phyloP scores from a whole-genome alignment of 1,139 yeast genomes.

The Pichia kudriavzevii region DNA sequence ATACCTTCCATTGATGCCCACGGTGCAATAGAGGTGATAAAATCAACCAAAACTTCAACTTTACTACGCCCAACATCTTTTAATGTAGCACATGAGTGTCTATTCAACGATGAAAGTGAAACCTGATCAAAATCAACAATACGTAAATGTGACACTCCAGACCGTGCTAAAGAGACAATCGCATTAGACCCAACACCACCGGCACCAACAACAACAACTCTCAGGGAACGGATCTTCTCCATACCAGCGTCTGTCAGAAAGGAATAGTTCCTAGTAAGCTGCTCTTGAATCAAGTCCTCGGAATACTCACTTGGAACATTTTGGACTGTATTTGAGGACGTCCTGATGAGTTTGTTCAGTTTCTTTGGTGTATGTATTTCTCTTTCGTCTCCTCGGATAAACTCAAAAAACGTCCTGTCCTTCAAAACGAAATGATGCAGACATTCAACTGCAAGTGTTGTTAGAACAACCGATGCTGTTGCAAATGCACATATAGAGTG shows the following conservation, averaged over 20 bases:
- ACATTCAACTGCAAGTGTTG: conserved; percentile 13
- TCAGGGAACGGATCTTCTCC: conserved; percentile 62
- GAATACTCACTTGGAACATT: conserved; percentile 32
- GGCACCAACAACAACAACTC: conserved; percentile 87
- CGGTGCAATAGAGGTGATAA: conserved; percentile 69
- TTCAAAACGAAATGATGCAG: conserved; percentile 9
- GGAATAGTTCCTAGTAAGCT: conserved; percentile 87
- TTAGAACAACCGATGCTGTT: conserved; percentile 11
- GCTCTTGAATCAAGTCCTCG: conserved; percentile 78
- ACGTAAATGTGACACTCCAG: conserved; percentile 74
- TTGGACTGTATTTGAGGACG: conserved; percentile 14
- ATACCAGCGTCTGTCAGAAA: conserved; percentile 83
- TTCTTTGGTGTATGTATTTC: not conserved
- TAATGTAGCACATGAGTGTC: conserved; percentile 89
- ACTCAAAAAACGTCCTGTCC: conserved; percentile 11
- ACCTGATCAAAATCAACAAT: conserved; percentile 95
- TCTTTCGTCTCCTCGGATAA: conserved; percentile 4
- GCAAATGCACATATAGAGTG: too few relatives aligned
- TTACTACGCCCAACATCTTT: conserved; percentile 87
- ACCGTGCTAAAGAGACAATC: conserved; percentile 82
- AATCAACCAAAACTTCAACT: conserved; percentile 67
- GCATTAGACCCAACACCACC: conserved; percentile 99
- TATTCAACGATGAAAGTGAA: conserved; percentile 77
- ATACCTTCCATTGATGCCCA: conserved; percentile 79
- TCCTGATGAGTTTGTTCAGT: conserved; percentile 4